Evolutionary conservation across 169 alveolate species (phyloP), one percentile per base, ranked within the genome.

Genomic region (Eimeria tenella): DNA sequence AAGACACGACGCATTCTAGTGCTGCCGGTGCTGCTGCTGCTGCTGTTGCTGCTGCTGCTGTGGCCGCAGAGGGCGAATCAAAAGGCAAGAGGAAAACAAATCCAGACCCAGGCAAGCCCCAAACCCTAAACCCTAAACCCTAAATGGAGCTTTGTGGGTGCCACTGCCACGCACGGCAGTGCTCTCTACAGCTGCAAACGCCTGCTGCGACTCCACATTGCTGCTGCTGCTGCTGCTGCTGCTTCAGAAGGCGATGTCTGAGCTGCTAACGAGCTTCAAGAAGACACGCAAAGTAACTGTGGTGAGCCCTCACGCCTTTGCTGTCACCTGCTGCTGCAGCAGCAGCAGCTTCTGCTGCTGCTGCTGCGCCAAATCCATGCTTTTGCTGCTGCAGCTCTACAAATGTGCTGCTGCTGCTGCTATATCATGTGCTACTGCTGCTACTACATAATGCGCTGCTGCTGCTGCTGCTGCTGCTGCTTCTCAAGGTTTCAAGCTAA

Each of bases 391-490:
- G 63, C 84, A 25, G 84, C 8, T 31, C 84, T 6, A 23, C 82
- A 71, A 15, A 5, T 7, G 82, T 71, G 82, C 21, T 71, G 58
- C 82, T 25, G 23, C 53, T 73, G 82, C 23, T 71, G 58, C 82
- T 25, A 11, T 15, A n/a, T 31, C 4, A 7, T 73, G 15, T 4
- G 74, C 74, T 65, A 25, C 74, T 65, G 74, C 31, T 65, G 74
- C 74, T 5, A 31, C 42, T 1, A 31, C 2, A 31, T 31, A 31
- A 31, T 65, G 10, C 4, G 74, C 74, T 65, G 74, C 74, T 65
- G 74, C 74, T 65, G 74, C 77, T 68, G 77, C 77, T 68, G 77
- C 50, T 68, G 77, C 77, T 68, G 77, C 25, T 74, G 84, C 62
- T 74, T 52, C 84, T 74, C 60, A 52, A 74, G 84, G 58, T 31